Conservation (phyloP, 768 basidiomycete genomes). For the Tulasnella sp. region DNA sequence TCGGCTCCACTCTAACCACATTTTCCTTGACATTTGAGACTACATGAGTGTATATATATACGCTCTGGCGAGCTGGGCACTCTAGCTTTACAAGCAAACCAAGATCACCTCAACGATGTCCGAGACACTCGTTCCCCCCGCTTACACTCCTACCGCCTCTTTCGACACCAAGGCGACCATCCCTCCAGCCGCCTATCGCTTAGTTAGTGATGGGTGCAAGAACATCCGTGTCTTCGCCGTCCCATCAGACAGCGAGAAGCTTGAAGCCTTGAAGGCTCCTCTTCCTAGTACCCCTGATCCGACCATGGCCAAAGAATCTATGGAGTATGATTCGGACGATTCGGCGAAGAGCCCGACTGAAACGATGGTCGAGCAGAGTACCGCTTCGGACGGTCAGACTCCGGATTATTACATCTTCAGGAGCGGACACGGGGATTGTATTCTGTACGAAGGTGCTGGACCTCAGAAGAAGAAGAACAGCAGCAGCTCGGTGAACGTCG, state of each 20-base stretch:
- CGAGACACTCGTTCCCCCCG: not conserved
- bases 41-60: not conserved
- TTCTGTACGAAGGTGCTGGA: not conserved
- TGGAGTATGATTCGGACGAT: not conserved
- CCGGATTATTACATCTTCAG: not conserved
- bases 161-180: not conserved
- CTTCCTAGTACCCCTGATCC: too few relatives aligned
- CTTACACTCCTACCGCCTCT: not conserved
- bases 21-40: not conserved
- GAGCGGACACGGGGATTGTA: not conserved
- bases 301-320: not conserved
- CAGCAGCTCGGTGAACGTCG: not conserved
- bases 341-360: not conserved
- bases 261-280: not conserved
- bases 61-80: not conserved
- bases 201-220: not conserved
- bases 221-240: not conserved
- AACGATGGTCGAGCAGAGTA: not conserved
- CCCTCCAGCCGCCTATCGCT: not conserved
- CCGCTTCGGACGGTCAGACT: not conserved
- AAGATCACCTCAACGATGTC: not conserved
- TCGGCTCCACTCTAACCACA: not conserved
- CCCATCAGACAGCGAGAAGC: not conserved
- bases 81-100: not conserved
- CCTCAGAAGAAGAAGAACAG: not conserved